Evolutionary conservation across 495 filamentous ascomycete species (phyloP).

Genomic region (Lasiosphaeris hirsuta): DNA sequence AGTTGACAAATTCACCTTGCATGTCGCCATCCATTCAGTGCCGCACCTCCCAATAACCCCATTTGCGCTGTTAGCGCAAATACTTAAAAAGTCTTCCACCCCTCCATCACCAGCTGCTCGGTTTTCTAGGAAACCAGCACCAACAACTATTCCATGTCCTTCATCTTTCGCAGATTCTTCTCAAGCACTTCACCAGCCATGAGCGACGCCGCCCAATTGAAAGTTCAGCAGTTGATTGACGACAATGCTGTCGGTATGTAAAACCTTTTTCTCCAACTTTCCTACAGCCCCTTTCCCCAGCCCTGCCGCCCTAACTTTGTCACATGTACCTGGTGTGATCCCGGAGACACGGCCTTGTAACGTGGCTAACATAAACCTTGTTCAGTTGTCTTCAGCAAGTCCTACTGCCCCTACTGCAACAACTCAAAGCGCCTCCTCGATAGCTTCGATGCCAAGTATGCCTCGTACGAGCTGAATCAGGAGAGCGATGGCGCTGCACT

Average conservation of each 20-base stretch:
- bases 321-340: too few species aligned
- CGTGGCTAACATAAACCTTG: not conserved
- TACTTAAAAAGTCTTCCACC: conserved; percentile 17
- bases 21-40: too few species aligned
- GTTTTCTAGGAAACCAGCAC: conserved; percentile 15
- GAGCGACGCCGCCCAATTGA: conserved; percentile 83
- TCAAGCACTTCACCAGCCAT: conserved; percentile 56
- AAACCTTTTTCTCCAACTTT: not conserved
- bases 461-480: conserved; percentile 78
- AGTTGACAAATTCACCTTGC: too few species aligned
- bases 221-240: conserved; percentile 83
- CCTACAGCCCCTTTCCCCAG: not conserved
- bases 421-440: conserved; percentile 72
- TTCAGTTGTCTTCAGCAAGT: conserved; percentile 90
- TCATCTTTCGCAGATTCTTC: conserved; percentile 75
- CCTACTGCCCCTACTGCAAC: conserved; percentile 92
- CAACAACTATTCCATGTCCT: conserved; percentile 55
- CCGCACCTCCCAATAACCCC: too few species aligned
- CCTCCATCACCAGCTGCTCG: conserved; percentile 8
- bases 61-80: not conserved
- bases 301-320: not conserved
- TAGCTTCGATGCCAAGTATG: conserved; percentile 67
- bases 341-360: not conserved
- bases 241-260: conserved; percentile 83
- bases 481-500: conserved; percentile 76